Conservation (phyloP, 495 filamentous ascomycete species). For the Penicillium psychrofluorescens region DNA sequence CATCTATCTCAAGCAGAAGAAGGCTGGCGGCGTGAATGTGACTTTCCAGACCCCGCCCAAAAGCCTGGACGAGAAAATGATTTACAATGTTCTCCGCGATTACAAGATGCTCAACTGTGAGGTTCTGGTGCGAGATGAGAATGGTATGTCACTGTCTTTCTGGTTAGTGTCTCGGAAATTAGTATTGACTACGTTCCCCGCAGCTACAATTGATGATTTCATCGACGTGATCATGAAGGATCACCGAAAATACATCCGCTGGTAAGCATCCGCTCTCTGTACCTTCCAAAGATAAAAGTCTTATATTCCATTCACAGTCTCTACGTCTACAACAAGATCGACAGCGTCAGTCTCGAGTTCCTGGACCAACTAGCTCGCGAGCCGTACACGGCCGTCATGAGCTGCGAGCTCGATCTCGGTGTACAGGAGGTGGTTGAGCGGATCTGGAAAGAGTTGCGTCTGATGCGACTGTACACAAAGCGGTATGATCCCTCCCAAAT, state of each 20-base stretch:
- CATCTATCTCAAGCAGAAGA: constrained; percentile 97
- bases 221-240: constrained; percentile 99
- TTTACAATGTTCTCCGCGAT: constrained; percentile 92
- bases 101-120: constrained; percentile 99
- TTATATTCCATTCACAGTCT: constrained; percentile 46
- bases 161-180: background rate
- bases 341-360: constrained; percentile 88
- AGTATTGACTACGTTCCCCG: background rate
- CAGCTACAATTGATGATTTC: constrained; percentile 93
- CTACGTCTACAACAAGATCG: constrained; percentile 99
- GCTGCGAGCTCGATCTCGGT: constrained; percentile 94
- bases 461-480: constrained; percentile 96
- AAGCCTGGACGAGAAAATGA: constrained; percentile 90
- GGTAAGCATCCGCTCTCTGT: constrained; percentile 27
- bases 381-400: constrained; percentile 93
- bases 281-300: background rate
- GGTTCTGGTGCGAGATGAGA: constrained; percentile 88
- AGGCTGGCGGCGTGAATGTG: constrained; percentile 97
- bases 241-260: constrained; percentile 94
- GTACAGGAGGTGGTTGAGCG: constrained; percentile 91
- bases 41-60: constrained; percentile 89
- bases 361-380: constrained; percentile 88
- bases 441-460: constrained; percentile 87
- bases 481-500: constrained; percentile 38
- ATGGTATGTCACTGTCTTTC: constrained; percentile 40